Evolutionary conservation across 2,329 filamentous ascomycete genomes (phyloP).

Genomic region (Tolypocladium tropicale): DNA sequence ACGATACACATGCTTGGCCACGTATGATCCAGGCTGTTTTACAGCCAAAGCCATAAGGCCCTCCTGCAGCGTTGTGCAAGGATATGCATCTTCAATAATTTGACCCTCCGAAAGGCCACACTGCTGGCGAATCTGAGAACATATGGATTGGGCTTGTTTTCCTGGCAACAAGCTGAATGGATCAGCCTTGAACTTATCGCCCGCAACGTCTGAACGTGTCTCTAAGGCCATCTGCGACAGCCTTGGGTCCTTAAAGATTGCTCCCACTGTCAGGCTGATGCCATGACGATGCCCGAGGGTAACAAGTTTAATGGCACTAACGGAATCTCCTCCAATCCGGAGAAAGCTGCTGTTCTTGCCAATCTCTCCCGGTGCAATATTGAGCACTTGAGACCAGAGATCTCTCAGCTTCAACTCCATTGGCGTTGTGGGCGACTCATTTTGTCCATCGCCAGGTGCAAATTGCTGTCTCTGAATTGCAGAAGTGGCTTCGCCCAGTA

Average conservation of each 20-base stretch:
- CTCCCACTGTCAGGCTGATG: slow-evolving; percentile 9
- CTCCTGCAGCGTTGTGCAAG: slow-evolving; percentile 28
- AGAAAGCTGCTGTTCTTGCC: background rate
- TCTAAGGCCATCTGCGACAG: background rate
- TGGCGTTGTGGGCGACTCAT: background rate
- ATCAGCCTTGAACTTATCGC: too few relatives aligned
- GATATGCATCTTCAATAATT: slow-evolving; percentile 22
- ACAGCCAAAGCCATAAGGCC: slow-evolving; percentile 24
- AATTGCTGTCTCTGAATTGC: background rate
- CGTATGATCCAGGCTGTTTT: slow-evolving; percentile 22
- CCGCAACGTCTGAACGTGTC: background rate
- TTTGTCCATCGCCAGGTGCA: background rate
- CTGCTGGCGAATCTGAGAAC: background rate
- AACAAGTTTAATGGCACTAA: background rate
- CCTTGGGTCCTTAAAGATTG: background rate
- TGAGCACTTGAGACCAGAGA: background rate
- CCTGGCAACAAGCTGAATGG: slow-evolving; percentile 6
- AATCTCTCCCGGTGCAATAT: background rate
- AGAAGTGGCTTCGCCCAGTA: background rate
- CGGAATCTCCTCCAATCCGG: background rate
- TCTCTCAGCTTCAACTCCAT: background rate
- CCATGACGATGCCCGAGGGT: background rate
- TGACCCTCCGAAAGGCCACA: background rate
- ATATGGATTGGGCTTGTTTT: background rate
- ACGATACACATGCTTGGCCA: slow-evolving; percentile 16